Evolutionary conservation across 495 filamentous ascomycete species (phyloP), one percentile per base, ranked within the genome.

Genomic region (Penicillium malachiteum): DNA sequence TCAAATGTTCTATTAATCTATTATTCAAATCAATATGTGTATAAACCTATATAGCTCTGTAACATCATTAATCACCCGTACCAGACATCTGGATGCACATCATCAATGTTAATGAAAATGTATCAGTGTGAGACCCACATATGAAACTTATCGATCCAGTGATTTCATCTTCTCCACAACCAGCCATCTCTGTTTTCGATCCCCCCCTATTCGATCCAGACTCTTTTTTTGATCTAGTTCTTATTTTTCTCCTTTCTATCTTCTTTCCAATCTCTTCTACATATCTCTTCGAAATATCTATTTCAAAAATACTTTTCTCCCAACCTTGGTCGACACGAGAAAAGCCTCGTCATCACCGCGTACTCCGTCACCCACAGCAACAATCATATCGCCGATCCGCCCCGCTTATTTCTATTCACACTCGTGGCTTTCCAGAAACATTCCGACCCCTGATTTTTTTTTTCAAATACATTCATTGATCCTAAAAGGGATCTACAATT

Each of bases 131-230:
- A 26, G 21, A 26, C 21, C 21, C 21, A 26, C 21, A 26, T 26
- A 26, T 26, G 21, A 37, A 37, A 37, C 34, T 37, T 2, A n/a
- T 43, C 41, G 14, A 16, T 8, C 21, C 41, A 8, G 9, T n/a
- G 41, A 16, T 18, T n/a, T 43, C 21, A 43, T 43, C 18, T 17
- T 26, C 11, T 30, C 65, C 59, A 58, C 65, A 65, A 56, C 35
- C 43, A 18, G 57, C 65, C 63, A 65, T 66, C 65, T 65, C 52
- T 16, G 37, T 50, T 54, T 50, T 51, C 40, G 48, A 50, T 38
- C 60, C 65, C 54, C n/a, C 46, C 32, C 56, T 57, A 43, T 42
- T 32, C 26, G 43, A 18, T 32, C 13, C 30, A n/a, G n/a, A n/a
- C n/a, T n/a, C n/a, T n/a, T 14, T 32, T 8, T 46, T 30, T 42